Conservation (phyloP, 768 basidiomycete species). For the Mycena floridula region DNA sequence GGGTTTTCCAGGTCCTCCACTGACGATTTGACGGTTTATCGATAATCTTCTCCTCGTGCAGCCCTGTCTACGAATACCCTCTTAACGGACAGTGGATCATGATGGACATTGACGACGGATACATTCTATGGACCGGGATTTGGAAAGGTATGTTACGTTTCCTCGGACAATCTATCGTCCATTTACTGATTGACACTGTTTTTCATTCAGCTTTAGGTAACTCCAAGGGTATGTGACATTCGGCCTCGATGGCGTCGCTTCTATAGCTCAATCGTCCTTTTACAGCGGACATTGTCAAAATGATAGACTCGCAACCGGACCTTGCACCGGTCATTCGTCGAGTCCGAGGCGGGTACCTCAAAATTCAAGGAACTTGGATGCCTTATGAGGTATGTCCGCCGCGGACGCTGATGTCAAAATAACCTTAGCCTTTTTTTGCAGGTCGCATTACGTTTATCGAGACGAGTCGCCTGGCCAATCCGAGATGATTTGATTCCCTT, state of each 20-base stretch:
- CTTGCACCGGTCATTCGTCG: conserved; percentile 75
- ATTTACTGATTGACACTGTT: conserved; percentile 7
- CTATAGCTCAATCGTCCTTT: conserved; percentile 9
- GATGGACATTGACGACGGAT: conserved; percentile 94
- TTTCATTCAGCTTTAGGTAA: conserved; percentile 64
- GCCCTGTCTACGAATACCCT: conserved; percentile 87
- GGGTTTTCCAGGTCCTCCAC: conserved; percentile 3
- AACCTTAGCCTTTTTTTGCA: conserved; percentile 23
- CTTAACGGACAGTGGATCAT: conserved; percentile 90
- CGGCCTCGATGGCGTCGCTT: not conserved
- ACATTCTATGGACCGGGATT: conserved; percentile 88
- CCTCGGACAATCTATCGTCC: not conserved
- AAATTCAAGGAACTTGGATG: conserved; percentile 94
- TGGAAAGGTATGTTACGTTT: conserved; percentile 68
- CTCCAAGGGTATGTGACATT: conserved; percentile 60
- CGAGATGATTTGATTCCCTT: conserved; percentile 82
- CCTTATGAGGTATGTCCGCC: conserved; percentile 65
- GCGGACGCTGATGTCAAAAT: conserved; percentile 4
- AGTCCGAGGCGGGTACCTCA: conserved; percentile 83
- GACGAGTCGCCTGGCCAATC: conserved; percentile 85
- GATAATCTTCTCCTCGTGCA: conserved; percentile 17
- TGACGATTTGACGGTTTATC: too few species aligned
- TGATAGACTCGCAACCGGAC: conserved; percentile 89
- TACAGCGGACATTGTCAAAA: conserved; percentile 85
- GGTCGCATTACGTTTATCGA: conserved; percentile 74